These are phyloP conservation scores for Pseudogymnoascus sp. DNA, from an alignment of 2,329 filamentous ascomycete genomes.

Conservation along the genomic window DNA sequence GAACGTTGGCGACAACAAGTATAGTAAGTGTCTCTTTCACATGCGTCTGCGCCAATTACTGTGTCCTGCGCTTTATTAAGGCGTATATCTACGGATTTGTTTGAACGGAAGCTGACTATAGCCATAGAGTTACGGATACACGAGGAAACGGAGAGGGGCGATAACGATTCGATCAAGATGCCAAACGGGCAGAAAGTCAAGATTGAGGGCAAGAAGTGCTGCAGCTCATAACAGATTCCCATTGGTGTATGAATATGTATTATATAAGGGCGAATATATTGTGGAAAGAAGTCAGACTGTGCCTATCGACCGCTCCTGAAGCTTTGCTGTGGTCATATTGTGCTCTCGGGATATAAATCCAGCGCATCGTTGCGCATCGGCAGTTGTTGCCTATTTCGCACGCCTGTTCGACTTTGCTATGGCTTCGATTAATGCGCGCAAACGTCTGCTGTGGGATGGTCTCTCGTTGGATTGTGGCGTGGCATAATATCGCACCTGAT, in stretches of 20 bases:
- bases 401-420: not conserved
- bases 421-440: not conserved
- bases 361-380: not conserved
- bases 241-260: conserved; percentile 7
- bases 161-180: conserved; percentile 84
- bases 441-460: not conserved
- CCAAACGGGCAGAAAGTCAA: conserved; percentile 28
- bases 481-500: not conserved
- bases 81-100: not conserved
- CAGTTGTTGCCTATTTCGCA: not conserved
- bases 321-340: not conserved
- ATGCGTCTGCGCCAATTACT: not conserved
- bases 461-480: not conserved
- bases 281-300: not conserved
- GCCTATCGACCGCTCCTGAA: not conserved
- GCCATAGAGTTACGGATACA: conserved; percentile 80
- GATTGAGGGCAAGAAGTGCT: conserved; percentile 28
- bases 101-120: not conserved
- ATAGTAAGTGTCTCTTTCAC: conserved; percentile 44
- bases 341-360: not conserved
- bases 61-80: not conserved
- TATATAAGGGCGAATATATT: not conserved
- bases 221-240: not conserved
- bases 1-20: conserved; percentile 40
- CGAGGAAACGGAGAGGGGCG: conserved; percentile 79